A percentile compares a stretch with the other conserved stretches of the same genome.
Evolutionary conservation across 805 yeast species (phyloP).

Genomic region (Candida montana): DNA sequence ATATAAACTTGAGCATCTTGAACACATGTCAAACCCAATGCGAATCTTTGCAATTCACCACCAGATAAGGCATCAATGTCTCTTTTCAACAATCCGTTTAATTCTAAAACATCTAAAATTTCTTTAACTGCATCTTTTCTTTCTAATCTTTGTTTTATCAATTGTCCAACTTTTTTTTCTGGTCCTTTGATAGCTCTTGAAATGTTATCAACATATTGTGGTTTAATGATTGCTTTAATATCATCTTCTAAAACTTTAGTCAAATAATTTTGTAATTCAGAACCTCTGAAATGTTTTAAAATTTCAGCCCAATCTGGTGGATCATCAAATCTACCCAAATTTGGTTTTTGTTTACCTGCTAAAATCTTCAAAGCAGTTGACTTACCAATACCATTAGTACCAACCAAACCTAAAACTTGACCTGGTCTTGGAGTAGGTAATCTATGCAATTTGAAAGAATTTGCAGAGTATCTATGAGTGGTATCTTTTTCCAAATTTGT

Average conservation of each 20-base stretch:
- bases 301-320: constrained; percentile 99
- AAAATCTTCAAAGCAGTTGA: constrained; percentile 94
- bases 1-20: constrained; percentile 94
- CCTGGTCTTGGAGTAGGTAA: constrained; percentile 99
- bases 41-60: constrained; percentile 98
- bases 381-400: constrained; percentile 99
- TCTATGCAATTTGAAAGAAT: constrained; percentile 94
- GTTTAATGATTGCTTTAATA: constrained; percentile 95
- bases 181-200: constrained; percentile 96
- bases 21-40: constrained; percentile 95
- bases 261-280: constrained; percentile 94
- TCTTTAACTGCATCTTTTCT: constrained; percentile 60
- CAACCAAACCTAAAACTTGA: constrained; percentile 95
- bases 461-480: constrained; percentile 96
- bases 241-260: constrained; percentile 91
- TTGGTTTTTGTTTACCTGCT: constrained; percentile 97
- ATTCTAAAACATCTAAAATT: constrained; percentile 66
- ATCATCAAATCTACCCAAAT: constrained; percentile 86
- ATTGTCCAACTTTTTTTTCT: constrained; percentile 76
- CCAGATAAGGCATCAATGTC: constrained; percentile 89
- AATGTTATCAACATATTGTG: constrained; percentile 96
- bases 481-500: constrained; percentile 89
- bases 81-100: constrained; percentile 72
- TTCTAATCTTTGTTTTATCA: constrained; percentile 72
- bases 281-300: constrained; percentile 87